Percentiles rank a stretch among this genome's conserved stretches.
Evolutionary conservation across 2,329 filamentous ascomycete genomes (phyloP).

Genomic region (Nothopassalora personata): DNA sequence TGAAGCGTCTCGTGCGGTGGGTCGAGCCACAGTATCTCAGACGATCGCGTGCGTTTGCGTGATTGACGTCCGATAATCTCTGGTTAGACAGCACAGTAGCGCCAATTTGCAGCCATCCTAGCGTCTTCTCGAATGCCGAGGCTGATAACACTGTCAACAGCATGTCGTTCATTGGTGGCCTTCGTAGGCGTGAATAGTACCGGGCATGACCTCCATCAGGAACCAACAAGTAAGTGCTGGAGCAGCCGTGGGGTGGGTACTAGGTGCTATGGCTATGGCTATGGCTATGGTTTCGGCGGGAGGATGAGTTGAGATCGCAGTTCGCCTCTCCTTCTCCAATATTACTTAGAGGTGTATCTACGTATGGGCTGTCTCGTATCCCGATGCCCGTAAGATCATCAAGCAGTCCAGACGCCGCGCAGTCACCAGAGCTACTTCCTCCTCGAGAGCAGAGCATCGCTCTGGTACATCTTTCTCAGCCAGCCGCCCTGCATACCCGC

Average conservation of each 20-base stretch:
- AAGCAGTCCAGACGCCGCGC: neutral
- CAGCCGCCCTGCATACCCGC: neutral
- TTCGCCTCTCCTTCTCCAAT: neutral
- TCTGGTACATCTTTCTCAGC: neutral
- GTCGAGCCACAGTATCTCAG: neutral
- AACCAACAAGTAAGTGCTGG: neutral
- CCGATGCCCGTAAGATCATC: neutral
- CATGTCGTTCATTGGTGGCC: neutral
- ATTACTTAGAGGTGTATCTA: neutral
- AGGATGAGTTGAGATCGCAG: neutral
- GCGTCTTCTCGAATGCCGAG: neutral
- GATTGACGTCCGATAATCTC: neutral
- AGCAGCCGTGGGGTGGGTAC: neutral
- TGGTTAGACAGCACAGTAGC: neutral
- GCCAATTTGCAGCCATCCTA: neutral
- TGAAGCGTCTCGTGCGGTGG: neutral
- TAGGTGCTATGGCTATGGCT: neutral
- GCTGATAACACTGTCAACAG: neutral
- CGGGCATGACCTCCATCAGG: neutral
- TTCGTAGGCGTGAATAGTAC: neutral
- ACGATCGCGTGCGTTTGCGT: neutral
- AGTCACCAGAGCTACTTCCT: neutral
- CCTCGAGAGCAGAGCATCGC: neutral
- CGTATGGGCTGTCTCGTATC: neutral
- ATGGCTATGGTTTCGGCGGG: neutral